These are phyloP conservation scores for Globisporangium nodosum DNA, from an alignment of 352 stramenopile species.

Conservation along the genomic window DNA sequence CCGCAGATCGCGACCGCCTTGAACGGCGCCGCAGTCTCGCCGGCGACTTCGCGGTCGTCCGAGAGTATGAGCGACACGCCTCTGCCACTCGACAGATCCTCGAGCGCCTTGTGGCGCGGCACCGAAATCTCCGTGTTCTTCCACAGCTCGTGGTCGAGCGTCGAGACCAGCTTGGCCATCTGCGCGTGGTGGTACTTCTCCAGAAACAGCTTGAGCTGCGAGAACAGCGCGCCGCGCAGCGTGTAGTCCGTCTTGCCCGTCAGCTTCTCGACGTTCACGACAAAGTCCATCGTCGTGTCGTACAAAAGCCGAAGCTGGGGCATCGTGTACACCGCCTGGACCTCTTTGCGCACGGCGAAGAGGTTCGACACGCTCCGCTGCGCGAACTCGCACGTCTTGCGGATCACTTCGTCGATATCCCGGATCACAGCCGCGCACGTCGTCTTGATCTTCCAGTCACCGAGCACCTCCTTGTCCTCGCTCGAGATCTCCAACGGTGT, in stretches of 20 bases:
- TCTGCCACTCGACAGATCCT: slow-evolving; percentile 89
- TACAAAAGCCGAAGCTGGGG: slow-evolving; percentile 93
- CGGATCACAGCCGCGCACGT: slow-evolving; percentile 66
- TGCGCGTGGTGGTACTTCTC: slow-evolving; percentile 92
- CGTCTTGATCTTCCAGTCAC: slow-evolving; percentile 76
- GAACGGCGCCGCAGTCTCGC: slow-evolving; percentile 58
- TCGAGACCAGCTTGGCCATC: slow-evolving; percentile 90
- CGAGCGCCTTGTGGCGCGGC: slow-evolving; percentile 86
- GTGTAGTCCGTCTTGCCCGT: slow-evolving; percentile 90
- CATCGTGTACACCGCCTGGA: slow-evolving; percentile 85
- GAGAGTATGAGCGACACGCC: slow-evolving; percentile 72
- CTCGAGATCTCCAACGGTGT: slow-evolving; percentile 33
- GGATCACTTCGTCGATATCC: slow-evolving; percentile 80
- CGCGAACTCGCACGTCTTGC: slow-evolving; percentile 84
- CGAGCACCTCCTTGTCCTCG: slow-evolving; percentile 47
- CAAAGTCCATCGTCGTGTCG: slow-evolving; percentile 92
- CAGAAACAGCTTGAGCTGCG: slow-evolving; percentile 94
- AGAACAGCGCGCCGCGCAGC: slow-evolving; percentile 89
- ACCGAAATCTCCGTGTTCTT: slow-evolving; percentile 91
- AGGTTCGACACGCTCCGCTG: slow-evolving; percentile 84
- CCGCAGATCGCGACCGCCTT: slow-evolving; percentile 89
- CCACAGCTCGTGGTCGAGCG: slow-evolving; percentile 94
- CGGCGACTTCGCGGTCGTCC: slow-evolving; percentile 57
- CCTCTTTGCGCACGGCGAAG: slow-evolving; percentile 84
- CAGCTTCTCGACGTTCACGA: slow-evolving; percentile 88